phyloP scores from a whole-genome alignment of 2,329 filamentous ascomycete species.

The Ceratocystis cubensis region DNA sequence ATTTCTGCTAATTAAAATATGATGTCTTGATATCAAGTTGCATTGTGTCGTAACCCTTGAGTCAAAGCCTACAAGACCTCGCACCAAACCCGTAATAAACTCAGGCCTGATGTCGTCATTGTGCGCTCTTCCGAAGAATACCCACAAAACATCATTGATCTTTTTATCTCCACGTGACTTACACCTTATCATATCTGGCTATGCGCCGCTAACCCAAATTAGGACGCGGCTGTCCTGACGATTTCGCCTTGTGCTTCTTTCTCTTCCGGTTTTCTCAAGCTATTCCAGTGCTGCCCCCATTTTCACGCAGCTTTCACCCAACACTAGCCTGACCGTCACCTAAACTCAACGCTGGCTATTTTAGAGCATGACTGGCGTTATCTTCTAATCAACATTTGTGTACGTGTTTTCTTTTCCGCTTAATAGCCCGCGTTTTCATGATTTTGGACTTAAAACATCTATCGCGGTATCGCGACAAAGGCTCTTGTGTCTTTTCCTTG shows the following conservation, averaged over 20 bases:
- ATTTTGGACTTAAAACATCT: not conserved
- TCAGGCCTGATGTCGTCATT: constrained; percentile 18
- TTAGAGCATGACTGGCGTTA: not conserved
- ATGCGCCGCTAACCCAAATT: constrained; percentile 20
- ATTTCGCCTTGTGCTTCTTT: constrained; percentile 19
- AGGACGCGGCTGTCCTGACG: constrained; percentile 20
- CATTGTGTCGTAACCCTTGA: not conserved
- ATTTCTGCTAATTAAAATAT: not conserved
- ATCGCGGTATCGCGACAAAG: constrained; percentile 7
- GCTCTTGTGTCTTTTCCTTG: not conserved
- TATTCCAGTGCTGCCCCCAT: constrained; percentile 4
- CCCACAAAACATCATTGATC: constrained; percentile 6
- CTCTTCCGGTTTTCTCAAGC: constrained; percentile 13
- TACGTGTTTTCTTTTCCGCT: not conserved
- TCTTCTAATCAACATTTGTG: constrained; percentile 3
- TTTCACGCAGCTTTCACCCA: not conserved
- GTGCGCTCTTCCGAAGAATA: constrained; percentile 12
- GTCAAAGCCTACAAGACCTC: not conserved
- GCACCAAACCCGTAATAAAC: not conserved
- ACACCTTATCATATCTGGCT: constrained; percentile 15
- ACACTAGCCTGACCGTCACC: not conserved
- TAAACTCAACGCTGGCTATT: not conserved
- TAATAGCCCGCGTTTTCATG: not conserved
- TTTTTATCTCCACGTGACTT: constrained; percentile 18
- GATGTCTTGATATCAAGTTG: not conserved